Base-by-base conservation (phyloP, 129 eudicot genomes). In the Deinandra increscens region DNA sequence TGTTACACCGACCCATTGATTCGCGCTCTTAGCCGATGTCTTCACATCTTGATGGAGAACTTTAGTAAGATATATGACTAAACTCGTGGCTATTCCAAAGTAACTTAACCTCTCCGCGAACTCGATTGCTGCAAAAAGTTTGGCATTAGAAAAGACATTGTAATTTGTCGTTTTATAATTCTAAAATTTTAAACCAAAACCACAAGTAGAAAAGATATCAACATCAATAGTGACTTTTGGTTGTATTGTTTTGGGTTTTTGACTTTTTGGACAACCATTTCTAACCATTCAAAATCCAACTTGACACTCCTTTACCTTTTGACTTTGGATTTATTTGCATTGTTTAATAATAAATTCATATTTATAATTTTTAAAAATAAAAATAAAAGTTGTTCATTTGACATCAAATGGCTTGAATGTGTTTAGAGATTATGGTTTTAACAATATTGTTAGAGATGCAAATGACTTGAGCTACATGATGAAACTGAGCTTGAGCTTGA, bases 31-130 rank as follows among this genome's bases (percentile, higher is more conserved):
- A 22, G 89, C 97, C 22, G 98, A 88, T 23, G 96, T 84, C 75
- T 83, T 83, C 7, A 88, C 84, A 73, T 88, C 97, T 69, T 80
- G 81, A 48, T 88, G 96, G 36, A 91, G 61, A 64, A 88, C 94
- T 54, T 39, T 84, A 15, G 94, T 84, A 13, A 91, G 84, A 65
- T 92, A 92, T 68, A 83, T 84, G 79, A 92, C 84, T 38, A 92
- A 73, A 61, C 91, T 92, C 61, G 95, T 75, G 20, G 91, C 91
- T 49, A 92, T 72, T 6, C 96, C 96, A 34, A 88, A 88, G 83
- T 88, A 88, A 76, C 89, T 86, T 76, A 92, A 45, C 69, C 96
- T 82, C 79, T 92, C 98, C 19, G 95, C 82, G 69, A 88, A 88
- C 81, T 91, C 97, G 9, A 91, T 86, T 34, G 86, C 97, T 91